phyloP scores from a whole-genome alignment of 148 eudicot genomes.

The Rhododendron williamsianum region DNA sequence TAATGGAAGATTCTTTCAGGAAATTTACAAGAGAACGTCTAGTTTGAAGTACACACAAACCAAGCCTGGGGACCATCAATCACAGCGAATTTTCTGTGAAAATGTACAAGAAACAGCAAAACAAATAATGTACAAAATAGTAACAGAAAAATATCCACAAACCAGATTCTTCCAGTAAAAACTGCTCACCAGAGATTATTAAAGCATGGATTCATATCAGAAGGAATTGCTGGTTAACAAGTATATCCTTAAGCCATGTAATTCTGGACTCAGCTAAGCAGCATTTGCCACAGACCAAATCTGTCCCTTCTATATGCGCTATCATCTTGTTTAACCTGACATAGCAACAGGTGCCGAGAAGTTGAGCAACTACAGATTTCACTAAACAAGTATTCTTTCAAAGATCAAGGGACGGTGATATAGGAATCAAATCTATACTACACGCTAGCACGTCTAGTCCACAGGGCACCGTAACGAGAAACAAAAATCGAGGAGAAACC shows the following conservation, averaged over 20 bases:
- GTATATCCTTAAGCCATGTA: not conserved
- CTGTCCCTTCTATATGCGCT: not conserved
- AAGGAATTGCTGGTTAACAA: not conserved
- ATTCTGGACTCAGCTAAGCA: not conserved
- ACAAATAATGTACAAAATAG: not conserved
- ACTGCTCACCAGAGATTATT: not conserved
- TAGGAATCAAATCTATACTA: not conserved
- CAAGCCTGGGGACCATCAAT: not conserved
- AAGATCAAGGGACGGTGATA: not conserved
- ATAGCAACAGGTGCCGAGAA: not conserved
- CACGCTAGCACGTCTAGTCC: not conserved
- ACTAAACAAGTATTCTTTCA: not conserved
- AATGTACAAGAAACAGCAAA: not conserved
- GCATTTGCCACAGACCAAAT: not conserved
- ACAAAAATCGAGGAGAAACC: not conserved
- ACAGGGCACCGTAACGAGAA: not conserved
- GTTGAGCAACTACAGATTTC: not conserved
- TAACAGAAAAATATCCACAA: not conserved
- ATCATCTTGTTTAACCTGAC: slow-evolving; percentile 4
- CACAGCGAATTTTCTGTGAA: not conserved
- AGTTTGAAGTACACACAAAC: not conserved
- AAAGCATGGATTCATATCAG: not conserved
- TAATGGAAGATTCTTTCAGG: not conserved
- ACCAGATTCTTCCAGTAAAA: not conserved
- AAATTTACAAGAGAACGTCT: not conserved